Evolutionary conservation across 1,284 basidiomycete genomes (phyloP).

Genomic region (Somion occarium): DNA sequence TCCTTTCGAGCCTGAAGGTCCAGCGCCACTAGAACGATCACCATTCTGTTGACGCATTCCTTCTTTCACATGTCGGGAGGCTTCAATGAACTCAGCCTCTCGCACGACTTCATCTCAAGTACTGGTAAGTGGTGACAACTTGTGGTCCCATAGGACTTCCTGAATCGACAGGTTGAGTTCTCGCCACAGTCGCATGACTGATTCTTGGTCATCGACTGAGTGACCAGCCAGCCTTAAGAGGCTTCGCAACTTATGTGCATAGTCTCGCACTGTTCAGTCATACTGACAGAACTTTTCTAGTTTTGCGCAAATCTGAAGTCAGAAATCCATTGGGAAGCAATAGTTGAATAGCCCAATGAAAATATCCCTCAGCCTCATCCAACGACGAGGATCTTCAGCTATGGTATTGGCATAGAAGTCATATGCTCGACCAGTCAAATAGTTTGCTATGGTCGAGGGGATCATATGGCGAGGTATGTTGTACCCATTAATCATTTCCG

Average conservation of each 20-base stretch:
- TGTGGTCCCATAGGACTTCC: slow-evolving; percentile 23
- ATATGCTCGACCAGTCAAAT: slow-evolving; percentile 32
- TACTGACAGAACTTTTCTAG: slow-evolving; percentile 16
- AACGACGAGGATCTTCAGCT: slow-evolving; percentile 11
- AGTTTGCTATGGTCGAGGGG: slow-evolving; percentile 6
- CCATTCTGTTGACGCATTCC: neutral
- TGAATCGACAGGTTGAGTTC: slow-evolving; percentile 27
- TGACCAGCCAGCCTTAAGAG: slow-evolving; percentile 29
- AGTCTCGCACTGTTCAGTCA: slow-evolving; percentile 17
- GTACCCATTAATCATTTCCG: slow-evolving; percentile 9
- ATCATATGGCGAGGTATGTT: neutral
- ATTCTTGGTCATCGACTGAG: slow-evolving; percentile 22
- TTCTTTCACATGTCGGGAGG: slow-evolving; percentile 13
- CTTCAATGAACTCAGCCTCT: slow-evolving; percentile 1
- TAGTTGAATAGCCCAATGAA: slow-evolving; percentile 37
- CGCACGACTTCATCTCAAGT: slow-evolving; percentile 11
- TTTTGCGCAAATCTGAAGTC: slow-evolving; percentile 15
- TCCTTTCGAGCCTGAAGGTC: neutral
- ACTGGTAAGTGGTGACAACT: slow-evolving; percentile 21
- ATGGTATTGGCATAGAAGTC: slow-evolving; percentile 35
- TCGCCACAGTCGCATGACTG: slow-evolving; percentile 31
- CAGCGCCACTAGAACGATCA: neutral
- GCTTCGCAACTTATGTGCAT: slow-evolving; percentile 27
- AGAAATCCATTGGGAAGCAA: slow-evolving; percentile 38
- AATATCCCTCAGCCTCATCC: slow-evolving; percentile 20